phyloP scores from a whole-genome alignment of 2,329 filamentous ascomycete species.

The Rugonectria rugulosa region DNA sequence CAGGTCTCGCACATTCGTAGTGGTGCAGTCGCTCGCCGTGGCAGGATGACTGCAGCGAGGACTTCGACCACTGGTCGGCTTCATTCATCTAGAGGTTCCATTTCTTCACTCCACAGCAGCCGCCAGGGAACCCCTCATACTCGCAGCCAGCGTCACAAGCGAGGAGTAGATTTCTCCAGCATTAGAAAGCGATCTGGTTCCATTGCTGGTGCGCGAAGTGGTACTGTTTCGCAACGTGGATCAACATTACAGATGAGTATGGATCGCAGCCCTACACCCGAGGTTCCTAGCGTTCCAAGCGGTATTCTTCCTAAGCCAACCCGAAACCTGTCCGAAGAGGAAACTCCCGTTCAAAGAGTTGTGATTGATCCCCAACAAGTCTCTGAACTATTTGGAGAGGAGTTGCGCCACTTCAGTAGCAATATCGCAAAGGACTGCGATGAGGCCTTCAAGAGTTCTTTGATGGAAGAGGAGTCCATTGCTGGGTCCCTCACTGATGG shows the following conservation, averaged over 20 bases:
- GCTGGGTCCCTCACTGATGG: slow-evolving; percentile 44
- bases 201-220: slow-evolving; percentile 31
- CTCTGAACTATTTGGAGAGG: slow-evolving; percentile 66
- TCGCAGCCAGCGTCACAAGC: slow-evolving; percentile 56
- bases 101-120: slow-evolving; percentile 59
- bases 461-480: slow-evolving; percentile 51
- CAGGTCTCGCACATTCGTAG: slow-evolving; percentile 46
- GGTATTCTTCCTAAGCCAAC: slow-evolving; percentile 36
- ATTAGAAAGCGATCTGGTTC: slow-evolving; percentile 51
- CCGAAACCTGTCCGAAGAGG: slow-evolving; percentile 21
- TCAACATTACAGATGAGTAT: slow-evolving; percentile 31
- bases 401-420: slow-evolving; percentile 82
- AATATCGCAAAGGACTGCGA: slow-evolving; percentile 91
- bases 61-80: slow-evolving; percentile 41
- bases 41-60: slow-evolving; percentile 39
- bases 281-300: slow-evolving; percentile 36
- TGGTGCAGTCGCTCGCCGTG: slow-evolving; percentile 45
- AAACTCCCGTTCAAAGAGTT: slow-evolving; percentile 11
- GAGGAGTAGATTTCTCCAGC: slow-evolving; percentile 63
- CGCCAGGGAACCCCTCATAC: slow-evolving; percentile 51
- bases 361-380: slow-evolving; percentile 34
- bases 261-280: slow-evolving; percentile 40
- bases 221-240: slow-evolving; percentile 28
- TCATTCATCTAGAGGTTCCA: slow-evolving; percentile 50
- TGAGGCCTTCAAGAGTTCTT: slow-evolving; percentile 82